Conservation (phyloP, 2,329 filamentous ascomycete genomes). For the Elsinoe necatrix region DNA sequence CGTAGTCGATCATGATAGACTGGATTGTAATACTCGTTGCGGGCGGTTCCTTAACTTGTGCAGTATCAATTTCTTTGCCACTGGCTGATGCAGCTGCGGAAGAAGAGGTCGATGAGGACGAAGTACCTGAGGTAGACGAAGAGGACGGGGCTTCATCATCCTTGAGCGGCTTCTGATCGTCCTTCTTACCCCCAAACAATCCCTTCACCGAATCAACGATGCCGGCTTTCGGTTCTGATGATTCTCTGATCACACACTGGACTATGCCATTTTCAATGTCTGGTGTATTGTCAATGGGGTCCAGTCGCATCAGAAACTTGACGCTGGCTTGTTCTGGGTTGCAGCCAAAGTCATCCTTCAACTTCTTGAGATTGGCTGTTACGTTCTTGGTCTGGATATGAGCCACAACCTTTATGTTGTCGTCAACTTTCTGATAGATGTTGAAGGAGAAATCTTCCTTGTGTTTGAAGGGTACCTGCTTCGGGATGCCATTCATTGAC, state of each 20-base stretch:
- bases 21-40: conserved; percentile 37
- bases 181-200: conserved; percentile 85
- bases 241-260: conserved; percentile 72
- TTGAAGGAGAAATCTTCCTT: conserved; percentile 70
- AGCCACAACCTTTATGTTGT: conserved; percentile 53
- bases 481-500: conserved; percentile 67
- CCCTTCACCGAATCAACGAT: conserved; percentile 94
- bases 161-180: conserved; percentile 63
- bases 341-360: conserved; percentile 74
- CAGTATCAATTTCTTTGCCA: conserved; percentile 27
- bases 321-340: conserved; percentile 67
- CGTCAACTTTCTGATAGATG: conserved; percentile 64
- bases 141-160: conserved; percentile 42
- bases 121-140: conserved; percentile 28
- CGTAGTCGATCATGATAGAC: conserved; percentile 44
- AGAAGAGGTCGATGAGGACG: conserved; percentile 28
- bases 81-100: conserved; percentile 38
- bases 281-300: conserved; percentile 66
- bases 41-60: conserved; percentile 28
- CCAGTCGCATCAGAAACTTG: conserved; percentile 67
- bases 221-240: conserved; percentile 55
- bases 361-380: conserved; percentile 67
- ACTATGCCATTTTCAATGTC: conserved; percentile 67
- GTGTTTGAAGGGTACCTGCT: conserved; percentile 78
- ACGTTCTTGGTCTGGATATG: conserved; percentile 72